Conservation (phyloP, 2,329 filamentous ascomycete genomes). For the Dactylellina leptospora region DNA sequence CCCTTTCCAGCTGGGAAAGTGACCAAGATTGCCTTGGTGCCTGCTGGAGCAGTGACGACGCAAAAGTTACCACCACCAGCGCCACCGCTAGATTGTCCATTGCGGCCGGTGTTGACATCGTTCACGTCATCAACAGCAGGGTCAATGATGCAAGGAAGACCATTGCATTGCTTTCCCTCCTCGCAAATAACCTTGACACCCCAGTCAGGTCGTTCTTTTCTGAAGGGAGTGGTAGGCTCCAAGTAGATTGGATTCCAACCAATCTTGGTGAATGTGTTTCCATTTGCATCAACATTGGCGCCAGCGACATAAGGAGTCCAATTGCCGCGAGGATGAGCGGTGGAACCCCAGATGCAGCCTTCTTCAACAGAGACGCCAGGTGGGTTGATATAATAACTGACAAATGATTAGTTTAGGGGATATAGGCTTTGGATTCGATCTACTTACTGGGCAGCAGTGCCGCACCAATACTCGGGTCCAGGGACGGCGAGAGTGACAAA, state of each 20-base stretch:
- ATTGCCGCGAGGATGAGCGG: conserved; percentile 72
- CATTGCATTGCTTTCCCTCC: conserved; percentile 70
- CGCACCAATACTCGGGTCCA: conserved; percentile 73
- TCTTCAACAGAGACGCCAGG: conserved; percentile 70
- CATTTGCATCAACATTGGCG: conserved; percentile 72
- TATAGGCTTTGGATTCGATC: not conserved
- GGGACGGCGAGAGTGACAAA: conserved; percentile 74
- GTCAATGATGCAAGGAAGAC: conserved; percentile 77
- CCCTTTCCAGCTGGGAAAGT: conserved; percentile 62
- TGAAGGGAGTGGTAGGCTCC: conserved; percentile 65
- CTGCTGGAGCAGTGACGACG: conserved; percentile 77
- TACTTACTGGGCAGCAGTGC: conserved; percentile 77
- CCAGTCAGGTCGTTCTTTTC: conserved; percentile 69
- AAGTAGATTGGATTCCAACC: conserved; percentile 80
- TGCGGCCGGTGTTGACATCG: conserved; percentile 68
- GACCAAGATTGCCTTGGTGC: conserved; percentile 73
- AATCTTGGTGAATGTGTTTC: conserved; percentile 77
- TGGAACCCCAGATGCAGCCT: conserved; percentile 77
- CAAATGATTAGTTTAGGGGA: conserved; percentile 51
- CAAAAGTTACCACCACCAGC: conserved; percentile 77
- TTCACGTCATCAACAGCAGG: conserved; percentile 68
- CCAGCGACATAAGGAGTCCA: conserved; percentile 81
- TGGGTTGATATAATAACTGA: conserved; percentile 78
- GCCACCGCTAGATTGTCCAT: conserved; percentile 62
- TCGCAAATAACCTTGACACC: conserved; percentile 76